Base-by-base conservation (phyloP, 257 asterid species). In the Nicotiana knightiana region DNA sequence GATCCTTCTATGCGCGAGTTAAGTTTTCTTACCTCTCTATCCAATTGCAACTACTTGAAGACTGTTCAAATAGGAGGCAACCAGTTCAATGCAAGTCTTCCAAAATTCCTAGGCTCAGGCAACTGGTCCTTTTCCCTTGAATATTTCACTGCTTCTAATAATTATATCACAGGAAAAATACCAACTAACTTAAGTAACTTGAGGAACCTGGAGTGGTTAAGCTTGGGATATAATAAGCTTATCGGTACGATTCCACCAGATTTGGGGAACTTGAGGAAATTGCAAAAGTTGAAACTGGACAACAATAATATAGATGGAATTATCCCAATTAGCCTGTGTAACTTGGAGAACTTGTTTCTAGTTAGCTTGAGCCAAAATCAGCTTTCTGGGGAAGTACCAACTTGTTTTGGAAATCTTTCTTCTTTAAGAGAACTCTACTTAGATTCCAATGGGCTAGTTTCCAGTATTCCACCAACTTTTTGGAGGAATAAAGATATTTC, bases 361-460 rank as follows among this genome's bases (percentile, higher is more conserved):
- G 0, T 62, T 16, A 1, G 1, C 7, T 73, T 86, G 32, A 2
- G n/a, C 0, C 1, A 21, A 12, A 83, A 86, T 16, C n/a, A 39
- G 79, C 17, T 86, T 17, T 75, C 88, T 4, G 84, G 86, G 17
- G 67, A 33, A 28, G 3, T 85, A 21, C 86, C 84, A n/a, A 71
- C 53, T 2, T 85, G 88, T 39, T 24, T 85, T 3, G 84, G 84
- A 61, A 77, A 78, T 28, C 32, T 82, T 30, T 28, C 81, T 30
- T 46, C 71, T 3, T 30, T 83, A 57, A 76, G 30, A 46, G n/a
- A 18, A 13, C 16, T 86, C 24, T 16, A 54, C 46, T 67, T 86
- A 46, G 33, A 16, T 15, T 68, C 73, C 13, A 66, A 80, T 43
- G 18, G 35, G 3, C 71, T 86, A 32, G n/a, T 57, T 76, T 76